These are phyloP conservation scores for Chrysosporium keratinophilum DNA, from an alignment of 2,329 filamentous ascomycete species.

Conservation along the genomic window DNA sequence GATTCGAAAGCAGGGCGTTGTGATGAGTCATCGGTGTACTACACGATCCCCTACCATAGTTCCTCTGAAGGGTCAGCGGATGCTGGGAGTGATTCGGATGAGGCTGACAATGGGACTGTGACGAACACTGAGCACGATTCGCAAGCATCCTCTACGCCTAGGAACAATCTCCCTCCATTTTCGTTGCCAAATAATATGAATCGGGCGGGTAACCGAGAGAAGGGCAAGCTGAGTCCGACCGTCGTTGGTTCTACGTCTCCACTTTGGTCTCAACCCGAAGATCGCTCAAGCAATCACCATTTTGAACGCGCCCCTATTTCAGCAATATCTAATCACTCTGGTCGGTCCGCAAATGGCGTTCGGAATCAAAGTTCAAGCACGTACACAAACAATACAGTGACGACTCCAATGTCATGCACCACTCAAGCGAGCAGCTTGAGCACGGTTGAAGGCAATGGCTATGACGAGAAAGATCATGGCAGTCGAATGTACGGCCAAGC, in stretches of 20 bases:
- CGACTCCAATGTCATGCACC: constrained; percentile 33
- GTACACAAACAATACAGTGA: constrained; percentile 31
- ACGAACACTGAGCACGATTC: constrained; percentile 2
- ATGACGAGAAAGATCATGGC: constrained; percentile 29
- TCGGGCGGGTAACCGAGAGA: neutral
- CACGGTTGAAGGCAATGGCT: constrained; percentile 29
- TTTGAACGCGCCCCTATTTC: neutral
- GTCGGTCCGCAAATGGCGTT: constrained; percentile 13
- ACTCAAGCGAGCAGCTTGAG: constrained; percentile 39
- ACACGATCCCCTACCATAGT: constrained; percentile 1
- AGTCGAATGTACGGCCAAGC: constrained; percentile 16
- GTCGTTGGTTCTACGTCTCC: neutral
- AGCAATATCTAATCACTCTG: neutral
- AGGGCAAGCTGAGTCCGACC: neutral
- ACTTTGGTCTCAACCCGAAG: neutral
- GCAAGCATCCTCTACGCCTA: constrained; percentile 2
- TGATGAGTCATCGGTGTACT: constrained; percentile 3
- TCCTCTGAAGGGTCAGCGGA: neutral
- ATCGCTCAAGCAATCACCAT: neutral
- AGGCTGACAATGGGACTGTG: neutral
- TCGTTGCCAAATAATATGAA: neutral
- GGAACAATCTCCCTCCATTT: neutral
- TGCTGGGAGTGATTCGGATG: neutral
- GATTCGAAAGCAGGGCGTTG: neutral
- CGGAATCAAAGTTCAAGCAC: constrained; percentile 34